Evolutionary conservation across 2,329 filamentous ascomycete species (phyloP), one percentile per base, ranked within the genome.

Genomic region (Plenodomus tracheiphilus): DNA sequence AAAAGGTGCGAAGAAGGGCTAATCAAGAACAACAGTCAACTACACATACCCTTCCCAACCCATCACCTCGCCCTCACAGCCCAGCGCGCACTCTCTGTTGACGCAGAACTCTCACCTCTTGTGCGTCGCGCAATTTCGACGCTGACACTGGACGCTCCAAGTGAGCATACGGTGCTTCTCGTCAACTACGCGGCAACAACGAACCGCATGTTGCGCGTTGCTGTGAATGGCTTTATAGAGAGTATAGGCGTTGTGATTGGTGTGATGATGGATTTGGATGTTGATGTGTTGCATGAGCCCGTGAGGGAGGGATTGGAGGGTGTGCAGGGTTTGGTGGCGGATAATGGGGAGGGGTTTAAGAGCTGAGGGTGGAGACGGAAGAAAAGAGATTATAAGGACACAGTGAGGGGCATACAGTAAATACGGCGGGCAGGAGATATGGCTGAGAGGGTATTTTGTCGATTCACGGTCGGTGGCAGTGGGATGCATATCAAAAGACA

Each of bases 151-250:
- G 28, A 35, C 36, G 46, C 30, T n/a, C 20, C 41, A 15, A 21
- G 49, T 36, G 49, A 59, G 15, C 54, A 69, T 71, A 60, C 76
- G 1, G 74, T 92, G 4, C 78, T 97, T 41, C 79, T 81, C 51
- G 87, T 89, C 9, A 82, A 87, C 51, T 97, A 97, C 75, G 82
- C 81, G 46, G 94, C 94, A 1, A 91, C 91, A 0, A 97, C 94
- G 17, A 96, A 97, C 70, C 87, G 94, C 60, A 97, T 97, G 93
- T 81, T 99, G 49, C 86, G 94, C 38, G 94, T 99, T 2, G 89
- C 93, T 2, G 92, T 97, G 47, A 97, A 97, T 75, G 91, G 91
- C 9, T 97, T 97, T 73, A 91, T 97, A 80, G 93, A 97, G 65
- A 95, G 88, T 61, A 72, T 97, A 47, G 84, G 85, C 43, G 84